Base-by-base conservation (phyloP, 73 alveolate species). In the Urostyla sp. region DNA sequence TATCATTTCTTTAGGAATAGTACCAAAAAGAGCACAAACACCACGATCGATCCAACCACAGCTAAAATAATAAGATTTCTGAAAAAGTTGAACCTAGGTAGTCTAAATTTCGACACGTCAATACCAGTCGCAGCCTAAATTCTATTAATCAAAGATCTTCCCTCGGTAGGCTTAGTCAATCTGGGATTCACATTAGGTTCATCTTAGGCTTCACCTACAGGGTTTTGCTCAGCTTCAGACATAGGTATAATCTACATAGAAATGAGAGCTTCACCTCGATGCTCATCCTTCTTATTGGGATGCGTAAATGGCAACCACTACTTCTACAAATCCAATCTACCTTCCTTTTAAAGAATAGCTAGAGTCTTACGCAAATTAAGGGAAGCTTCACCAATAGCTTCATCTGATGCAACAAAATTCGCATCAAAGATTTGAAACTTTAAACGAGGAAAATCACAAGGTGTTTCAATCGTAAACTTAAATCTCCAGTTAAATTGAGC, bases 181-280 rank as follows among this genome's bases (percentile, higher is more conserved):
- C 57, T 85, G 24, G 99, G 99, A 59, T 93, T 92, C 36, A 77
- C 91, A 78, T 97, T 97, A 8, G 99, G 99, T 36, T 97, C 99
- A 43, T 96, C 95, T 83, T 90, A 85, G 3, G 96, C 98, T 72
- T 97, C 98, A 8, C 99, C 99, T 21, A 91, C 98, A 0, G 96
- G 94, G 31, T 45, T 66, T 0, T 86, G 37, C 8, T 91, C 97
- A 18, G 96, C 95, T 51, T 60, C 90, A 40, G 75, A 40, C 45
- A 82, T 90, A 6, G 95, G 40, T 23, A 91, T 57, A 8, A 91
- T 81, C 8, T 84, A 54, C 92, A 92, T 83, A 31, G 92, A 80
- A 6, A 91, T 55, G 11, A 75, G 44, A 0, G 85, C 75, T 21
- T 69, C 43, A 0, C 93, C 95, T 26, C 92, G 59, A 37, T 89